Evolutionary conservation across 2,329 filamentous ascomycete genomes (phyloP).

Genomic region (Pestalotiopsis sp.): DNA sequence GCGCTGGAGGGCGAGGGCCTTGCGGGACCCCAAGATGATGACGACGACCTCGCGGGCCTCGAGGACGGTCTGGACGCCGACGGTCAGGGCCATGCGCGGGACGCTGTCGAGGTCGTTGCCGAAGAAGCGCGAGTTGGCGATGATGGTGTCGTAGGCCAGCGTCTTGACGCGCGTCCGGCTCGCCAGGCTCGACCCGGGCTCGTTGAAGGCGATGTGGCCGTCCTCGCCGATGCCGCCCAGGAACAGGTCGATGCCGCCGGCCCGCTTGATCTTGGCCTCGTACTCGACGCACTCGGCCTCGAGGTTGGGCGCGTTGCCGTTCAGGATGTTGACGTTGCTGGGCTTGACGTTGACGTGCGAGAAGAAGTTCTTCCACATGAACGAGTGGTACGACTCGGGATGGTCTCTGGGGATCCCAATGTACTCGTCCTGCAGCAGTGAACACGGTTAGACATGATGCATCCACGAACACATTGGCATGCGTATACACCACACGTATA

Average conservation of each 20-base stretch:
- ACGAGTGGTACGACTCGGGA: constrained; percentile 83
- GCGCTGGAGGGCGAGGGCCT: constrained; percentile 75
- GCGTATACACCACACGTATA: neutral
- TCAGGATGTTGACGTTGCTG: constrained; percentile 79
- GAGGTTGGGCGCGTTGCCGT: constrained; percentile 76
- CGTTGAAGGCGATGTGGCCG: constrained; percentile 89
- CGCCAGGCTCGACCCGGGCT: constrained; percentile 76
- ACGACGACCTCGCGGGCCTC: constrained; percentile 81
- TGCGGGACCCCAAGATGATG: constrained; percentile 80
- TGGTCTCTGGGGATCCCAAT: constrained; percentile 81
- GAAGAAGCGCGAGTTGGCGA: constrained; percentile 86
- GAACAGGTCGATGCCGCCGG: constrained; percentile 82
- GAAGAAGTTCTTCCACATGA: constrained; percentile 94
- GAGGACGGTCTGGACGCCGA: constrained; percentile 81
- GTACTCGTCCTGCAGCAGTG: constrained; percentile 70
- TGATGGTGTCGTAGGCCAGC: constrained; percentile 80
- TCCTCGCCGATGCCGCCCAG: constrained; percentile 83
- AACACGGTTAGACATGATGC: neutral
- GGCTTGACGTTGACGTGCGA: constrained; percentile 80
- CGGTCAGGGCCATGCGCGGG: constrained; percentile 79
- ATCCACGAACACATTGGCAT: neutral
- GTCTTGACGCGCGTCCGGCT: constrained; percentile 85
- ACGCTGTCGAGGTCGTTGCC: constrained; percentile 71
- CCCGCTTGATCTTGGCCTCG: constrained; percentile 72
- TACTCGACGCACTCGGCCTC: constrained; percentile 77